Conservation (phyloP, 331 rosid species). For the Telfairia occidentalis region DNA sequence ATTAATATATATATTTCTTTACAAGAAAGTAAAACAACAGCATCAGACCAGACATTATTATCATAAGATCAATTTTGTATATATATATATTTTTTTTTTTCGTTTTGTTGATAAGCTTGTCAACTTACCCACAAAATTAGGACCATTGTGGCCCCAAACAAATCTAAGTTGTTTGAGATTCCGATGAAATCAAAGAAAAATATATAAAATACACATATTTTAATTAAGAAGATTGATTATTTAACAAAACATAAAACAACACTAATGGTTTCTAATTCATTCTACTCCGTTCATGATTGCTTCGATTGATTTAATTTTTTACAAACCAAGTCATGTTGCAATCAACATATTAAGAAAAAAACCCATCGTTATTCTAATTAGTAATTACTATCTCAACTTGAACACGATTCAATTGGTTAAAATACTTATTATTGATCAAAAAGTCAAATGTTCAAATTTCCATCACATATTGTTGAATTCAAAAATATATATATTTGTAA, state of each 20-base stretch:
- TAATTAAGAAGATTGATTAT: neutral
- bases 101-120: neutral
- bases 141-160: neutral
- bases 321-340: neutral
- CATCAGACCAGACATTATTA: neutral
- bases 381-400: too few species aligned
- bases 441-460: too few species aligned
- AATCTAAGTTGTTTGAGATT: slow-evolving; percentile 6
- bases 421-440: too few species aligned
- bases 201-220: neutral
- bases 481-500: too few species aligned
- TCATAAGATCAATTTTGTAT: neutral
- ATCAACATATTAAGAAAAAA: neutral
- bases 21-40: neutral
- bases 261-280: neutral
- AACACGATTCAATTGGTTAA: too few species aligned
- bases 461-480: too few species aligned
- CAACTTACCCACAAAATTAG: neutral
- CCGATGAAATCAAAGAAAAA: neutral
- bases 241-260: slow-evolving; percentile 1
- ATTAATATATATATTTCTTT: too few species aligned
- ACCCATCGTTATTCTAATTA: neutral
- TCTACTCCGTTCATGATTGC: neutral
- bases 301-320: neutral
- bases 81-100: neutral